Conservation (phyloP, 2,329 filamentous ascomycete species). For the Pseudofabraea citricarpa region DNA sequence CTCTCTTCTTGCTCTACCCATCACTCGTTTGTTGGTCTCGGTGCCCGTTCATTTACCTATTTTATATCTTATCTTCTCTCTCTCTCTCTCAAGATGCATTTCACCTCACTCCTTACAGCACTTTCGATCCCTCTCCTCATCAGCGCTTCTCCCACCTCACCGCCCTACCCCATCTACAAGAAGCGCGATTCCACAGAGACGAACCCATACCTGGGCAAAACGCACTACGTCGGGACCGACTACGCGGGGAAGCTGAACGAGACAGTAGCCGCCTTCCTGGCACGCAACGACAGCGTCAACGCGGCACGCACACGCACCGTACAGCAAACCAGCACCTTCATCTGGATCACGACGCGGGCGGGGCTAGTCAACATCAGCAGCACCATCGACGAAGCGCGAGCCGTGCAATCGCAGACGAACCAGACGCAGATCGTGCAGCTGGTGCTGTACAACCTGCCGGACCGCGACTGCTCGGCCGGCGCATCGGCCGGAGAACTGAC, state of each 20-base stretch:
- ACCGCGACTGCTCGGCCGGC: constrained; percentile 9
- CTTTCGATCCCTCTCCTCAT: too few relatives aligned
- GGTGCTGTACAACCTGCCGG: constrained; percentile 21
- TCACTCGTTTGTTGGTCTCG: too few relatives aligned
- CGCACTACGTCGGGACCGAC: background rate
- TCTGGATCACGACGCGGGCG: constrained; percentile 21
- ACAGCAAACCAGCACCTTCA: constrained; percentile 14
- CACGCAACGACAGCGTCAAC: constrained; percentile 17
- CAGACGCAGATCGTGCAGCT: constrained; percentile 17
- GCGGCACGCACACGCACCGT: constrained; percentile 17
- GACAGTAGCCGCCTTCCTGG: constrained; percentile 14
- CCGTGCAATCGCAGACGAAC: constrained; percentile 15
- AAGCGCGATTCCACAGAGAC: background rate
- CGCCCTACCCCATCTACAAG: too few relatives aligned
- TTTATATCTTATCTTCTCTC: too few relatives aligned
- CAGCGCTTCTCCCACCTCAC: too few relatives aligned
- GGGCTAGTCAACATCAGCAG: constrained; percentile 17
- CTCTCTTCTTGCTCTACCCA: too few relatives aligned
- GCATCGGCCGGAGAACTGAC: constrained; percentile 5
- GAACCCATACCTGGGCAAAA: background rate
- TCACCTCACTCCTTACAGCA: too few relatives aligned
- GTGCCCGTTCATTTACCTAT: too few relatives aligned
- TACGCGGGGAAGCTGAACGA: background rate
- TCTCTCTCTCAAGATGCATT: too few relatives aligned
- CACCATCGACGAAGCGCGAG: constrained; percentile 19